phyloP scores from a whole-genome alignment of 176 grass and related monocot species.

The Eragrostis nindensis region DNA sequence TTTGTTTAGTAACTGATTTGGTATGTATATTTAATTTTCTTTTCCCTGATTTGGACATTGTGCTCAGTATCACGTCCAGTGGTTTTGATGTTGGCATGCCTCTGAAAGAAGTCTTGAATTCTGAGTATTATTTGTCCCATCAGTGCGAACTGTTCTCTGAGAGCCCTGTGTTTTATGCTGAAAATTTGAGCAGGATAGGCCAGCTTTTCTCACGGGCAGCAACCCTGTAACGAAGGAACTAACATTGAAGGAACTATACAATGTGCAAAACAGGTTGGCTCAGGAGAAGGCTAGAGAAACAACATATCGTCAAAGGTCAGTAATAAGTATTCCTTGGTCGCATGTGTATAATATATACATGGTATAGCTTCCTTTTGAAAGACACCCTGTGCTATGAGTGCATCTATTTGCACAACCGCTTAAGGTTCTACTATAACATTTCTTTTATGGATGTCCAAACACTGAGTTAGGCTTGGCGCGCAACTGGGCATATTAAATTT shows the following conservation, averaged over 20 bases:
- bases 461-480: background rate
- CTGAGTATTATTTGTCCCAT: background rate
- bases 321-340: background rate
- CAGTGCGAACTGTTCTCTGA: conserved; percentile 31
- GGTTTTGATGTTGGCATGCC: background rate
- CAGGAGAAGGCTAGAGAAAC: conserved; percentile 89
- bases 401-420: conserved; percentile 6
- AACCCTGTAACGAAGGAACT: conserved; percentile 76
- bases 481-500: no score
- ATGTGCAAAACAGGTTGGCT: conserved; percentile 79
- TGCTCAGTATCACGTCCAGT: background rate
- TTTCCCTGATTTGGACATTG: background rate
- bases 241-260: conserved; percentile 79
- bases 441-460: conserved; percentile 9
- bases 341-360: background rate
- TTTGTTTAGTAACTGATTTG: conserved; percentile 1
- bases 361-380: conserved; percentile 18
- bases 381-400: background rate
- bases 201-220: conserved; percentile 63
- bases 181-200: conserved; percentile 67
- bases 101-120: conserved; percentile 38
- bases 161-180: background rate
- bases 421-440: background rate
- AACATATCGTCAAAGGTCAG: conserved; percentile 67
- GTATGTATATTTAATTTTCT: background rate